phyloP scores from a whole-genome alignment of 2,329 filamentous ascomycete species.

The Didymella keratinophila region DNA sequence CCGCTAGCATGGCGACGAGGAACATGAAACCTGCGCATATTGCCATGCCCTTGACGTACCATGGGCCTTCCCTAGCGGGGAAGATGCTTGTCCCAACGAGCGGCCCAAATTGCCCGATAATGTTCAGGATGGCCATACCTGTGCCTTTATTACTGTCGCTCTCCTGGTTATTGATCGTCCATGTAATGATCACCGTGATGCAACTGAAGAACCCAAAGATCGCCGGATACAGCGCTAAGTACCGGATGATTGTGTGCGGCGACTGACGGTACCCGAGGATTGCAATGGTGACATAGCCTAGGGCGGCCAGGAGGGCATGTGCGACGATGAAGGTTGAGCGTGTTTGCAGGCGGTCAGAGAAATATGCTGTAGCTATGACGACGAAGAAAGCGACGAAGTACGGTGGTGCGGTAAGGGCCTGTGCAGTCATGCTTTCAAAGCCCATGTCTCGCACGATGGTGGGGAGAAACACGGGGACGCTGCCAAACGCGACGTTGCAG shows the following conservation, averaged over 20 bases:
- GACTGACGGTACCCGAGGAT: conserved; percentile 60
- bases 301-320: conserved; percentile 70
- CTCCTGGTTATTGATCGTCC: conserved; percentile 86
- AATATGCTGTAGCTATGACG: conserved; percentile 74
- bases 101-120: conserved; percentile 82
- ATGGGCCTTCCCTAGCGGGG: conserved; percentile 59
- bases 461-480: conserved; percentile 85
- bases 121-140: conserved; percentile 80
- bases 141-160: conserved; percentile 73
- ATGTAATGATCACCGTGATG: conserved; percentile 84
- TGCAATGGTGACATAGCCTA: conserved; percentile 64
- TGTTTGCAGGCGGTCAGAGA: conserved; percentile 71
- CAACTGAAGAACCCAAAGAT: conserved; percentile 84
- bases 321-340: conserved; percentile 73
- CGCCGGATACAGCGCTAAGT: conserved; percentile 80
- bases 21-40: conserved; percentile 61
- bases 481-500: conserved; percentile 87
- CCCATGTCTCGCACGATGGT: conserved; percentile 81
- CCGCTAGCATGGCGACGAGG: conserved; percentile 54
- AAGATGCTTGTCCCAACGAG: conserved; percentile 64
- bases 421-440: conserved; percentile 70
- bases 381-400: conserved; percentile 77
- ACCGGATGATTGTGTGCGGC: conserved; percentile 59
- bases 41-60: conserved; percentile 59
- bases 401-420: conserved; percentile 82